Percentiles rank a stretch among this genome's conserved stretches.
These are phyloP conservation scores for Rubia tinctorum DNA, from an alignment of 305 asterid species.

Conservation along the genomic window DNA sequence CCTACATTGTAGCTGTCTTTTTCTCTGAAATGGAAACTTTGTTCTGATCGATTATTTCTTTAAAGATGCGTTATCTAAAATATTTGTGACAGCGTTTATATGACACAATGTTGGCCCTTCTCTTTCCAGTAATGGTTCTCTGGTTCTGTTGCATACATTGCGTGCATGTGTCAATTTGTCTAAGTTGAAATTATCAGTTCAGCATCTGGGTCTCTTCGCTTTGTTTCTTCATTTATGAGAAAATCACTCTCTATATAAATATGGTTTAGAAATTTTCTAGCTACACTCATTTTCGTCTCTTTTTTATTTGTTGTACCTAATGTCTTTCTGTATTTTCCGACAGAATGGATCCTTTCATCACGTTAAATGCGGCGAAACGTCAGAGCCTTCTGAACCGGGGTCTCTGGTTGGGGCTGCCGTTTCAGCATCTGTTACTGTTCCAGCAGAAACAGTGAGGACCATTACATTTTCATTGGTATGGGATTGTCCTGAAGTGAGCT, in stretches of 20 bases:
- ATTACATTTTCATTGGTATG: conserved; percentile 84
- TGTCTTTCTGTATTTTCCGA: conserved; percentile 25
- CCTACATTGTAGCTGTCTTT: too few relatives aligned
- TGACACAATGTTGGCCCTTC: not conserved
- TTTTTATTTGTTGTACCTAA: conserved; percentile 19
- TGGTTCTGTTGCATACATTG: not conserved
- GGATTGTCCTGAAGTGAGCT: conserved; percentile 88
- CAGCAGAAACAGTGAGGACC: conserved; percentile 53
- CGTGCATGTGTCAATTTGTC: not conserved
- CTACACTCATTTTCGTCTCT: conserved; percentile 4
- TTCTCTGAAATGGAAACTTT: too few relatives aligned
- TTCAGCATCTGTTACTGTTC: conserved; percentile 81
- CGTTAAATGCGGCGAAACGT: conserved; percentile 59
- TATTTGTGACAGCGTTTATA: not conserved
- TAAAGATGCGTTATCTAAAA: not conserved
- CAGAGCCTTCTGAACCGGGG: conserved; percentile 78
- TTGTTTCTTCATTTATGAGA: not conserved
- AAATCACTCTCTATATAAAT: not conserved
- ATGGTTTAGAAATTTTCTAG: not conserved
- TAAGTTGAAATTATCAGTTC: conserved; percentile 3
- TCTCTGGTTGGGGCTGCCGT: conserved; percentile 83
- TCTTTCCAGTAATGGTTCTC: not conserved
- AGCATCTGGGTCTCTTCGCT: not conserved
- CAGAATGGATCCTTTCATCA: conserved; percentile 90
- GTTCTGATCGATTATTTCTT: not conserved